Evolutionary conservation across 768 basidiomycete species (phyloP).

Genomic region (Amanita muscaria): DNA sequence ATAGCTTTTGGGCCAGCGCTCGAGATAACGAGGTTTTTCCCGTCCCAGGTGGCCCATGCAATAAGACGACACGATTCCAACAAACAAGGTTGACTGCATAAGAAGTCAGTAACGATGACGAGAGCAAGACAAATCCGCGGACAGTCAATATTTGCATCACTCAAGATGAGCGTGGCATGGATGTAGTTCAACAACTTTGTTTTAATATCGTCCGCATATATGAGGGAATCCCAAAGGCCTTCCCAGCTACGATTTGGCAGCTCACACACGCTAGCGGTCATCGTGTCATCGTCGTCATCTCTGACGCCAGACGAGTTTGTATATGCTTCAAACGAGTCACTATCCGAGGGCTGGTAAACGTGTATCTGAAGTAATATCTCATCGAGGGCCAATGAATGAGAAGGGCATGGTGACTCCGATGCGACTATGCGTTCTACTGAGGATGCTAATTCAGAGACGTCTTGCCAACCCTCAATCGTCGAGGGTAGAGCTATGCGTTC

Average conservation of each 20-base stretch:
- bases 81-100: conserved; percentile 78
- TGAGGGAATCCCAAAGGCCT: conserved; percentile 87
- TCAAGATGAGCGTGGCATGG: conserved; percentile 87
- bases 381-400: conserved; percentile 40
- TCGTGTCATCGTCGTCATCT: conserved; percentile 66
- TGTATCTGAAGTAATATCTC: conserved; percentile 71
- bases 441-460: conserved; percentile 55
- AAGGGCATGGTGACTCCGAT: conserved; percentile 61
- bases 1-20: conserved; percentile 90
- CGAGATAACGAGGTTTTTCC: conserved; percentile 95
- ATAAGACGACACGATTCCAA: conserved; percentile 91
- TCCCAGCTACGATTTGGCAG: conserved; percentile 80
- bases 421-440: conserved; percentile 72
- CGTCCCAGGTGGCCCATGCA: conserved; percentile 96
- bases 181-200: conserved; percentile 87
- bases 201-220: conserved; percentile 82
- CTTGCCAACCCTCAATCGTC: conserved; percentile 71
- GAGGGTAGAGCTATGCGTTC: conserved; percentile 65
- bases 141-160: conserved; percentile 84
- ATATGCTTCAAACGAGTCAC: conserved; percentile 67
- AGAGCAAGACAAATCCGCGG: conserved; percentile 20
- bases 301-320: conserved; percentile 40
- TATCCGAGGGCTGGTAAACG: conserved; percentile 74
- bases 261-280: conserved; percentile 85
- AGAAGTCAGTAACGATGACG: conserved; percentile 5